Percentiles rank a stretch among this genome's conserved stretches.
Conservation (phyloP, 768 basidiomycete genomes). For the Chiua virens region DNA sequence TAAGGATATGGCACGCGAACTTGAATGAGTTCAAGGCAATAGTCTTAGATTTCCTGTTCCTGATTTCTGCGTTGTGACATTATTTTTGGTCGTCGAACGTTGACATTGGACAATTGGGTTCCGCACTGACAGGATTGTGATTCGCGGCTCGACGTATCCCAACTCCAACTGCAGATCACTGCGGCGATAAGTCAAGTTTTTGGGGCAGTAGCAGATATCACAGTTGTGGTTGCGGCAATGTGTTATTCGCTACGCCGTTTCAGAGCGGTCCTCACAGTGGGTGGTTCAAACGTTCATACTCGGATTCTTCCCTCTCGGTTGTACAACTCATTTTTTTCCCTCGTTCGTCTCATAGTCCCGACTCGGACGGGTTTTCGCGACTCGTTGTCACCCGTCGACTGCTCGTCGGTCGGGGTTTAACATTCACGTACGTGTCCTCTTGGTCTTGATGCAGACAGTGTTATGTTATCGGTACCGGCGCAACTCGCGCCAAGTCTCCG, state of each 20-base stretch:
- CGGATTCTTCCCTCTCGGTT: neutral
- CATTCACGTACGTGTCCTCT: conserved; percentile 21
- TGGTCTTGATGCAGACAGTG: neutral
- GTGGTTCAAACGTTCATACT: conserved; percentile 10
- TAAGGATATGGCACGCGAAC: no score
- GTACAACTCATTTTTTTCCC: neutral
- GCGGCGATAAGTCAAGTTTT: conserved; percentile 11
- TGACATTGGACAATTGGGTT: no score
- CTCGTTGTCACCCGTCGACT: neutral
- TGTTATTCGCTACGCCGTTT: conserved; percentile 21
- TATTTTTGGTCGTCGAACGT: no score
- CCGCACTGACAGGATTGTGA: no score
- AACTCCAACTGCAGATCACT: conserved; percentile 20
- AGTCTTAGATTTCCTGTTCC: no score
- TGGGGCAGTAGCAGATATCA: conserved; percentile 6
- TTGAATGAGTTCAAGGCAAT: no score
- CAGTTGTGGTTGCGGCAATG: conserved; percentile 17
- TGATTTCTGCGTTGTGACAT: no score
- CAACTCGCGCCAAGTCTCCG: no score
- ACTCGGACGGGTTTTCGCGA: conserved; percentile 2
- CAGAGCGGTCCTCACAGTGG: conserved; percentile 13
- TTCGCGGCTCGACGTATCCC: no score
- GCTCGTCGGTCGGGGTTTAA: conserved; percentile 21
- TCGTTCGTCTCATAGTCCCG: conserved; percentile 8
- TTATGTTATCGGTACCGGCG: conserved; percentile 10